Evolutionary conservation across 805 yeast genomes (phyloP), one percentile per base, ranked within the genome.

Genomic region (Saccharomycopsis babjevae): DNA sequence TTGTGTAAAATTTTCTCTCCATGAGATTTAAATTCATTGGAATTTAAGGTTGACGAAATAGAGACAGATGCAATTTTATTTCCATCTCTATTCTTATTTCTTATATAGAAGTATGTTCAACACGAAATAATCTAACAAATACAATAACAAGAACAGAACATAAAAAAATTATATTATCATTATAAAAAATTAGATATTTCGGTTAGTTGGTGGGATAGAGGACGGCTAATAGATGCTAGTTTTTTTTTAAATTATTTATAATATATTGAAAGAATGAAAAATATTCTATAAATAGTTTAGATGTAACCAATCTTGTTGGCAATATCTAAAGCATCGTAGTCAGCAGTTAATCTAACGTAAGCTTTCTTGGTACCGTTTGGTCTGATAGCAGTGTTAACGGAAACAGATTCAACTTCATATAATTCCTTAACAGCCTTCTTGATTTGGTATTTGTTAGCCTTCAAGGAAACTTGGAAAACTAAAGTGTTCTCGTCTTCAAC

Each of bases 341-440:
- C 99, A 78, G 97, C 93, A 76, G 98, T 90, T 79, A 94, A 88
- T 84, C 96, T 90, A 77, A 94, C 93, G 86, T 88, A 94, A 77
- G 99, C 99, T 87, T 94, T 94, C 90, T 94, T 94, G 83, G 97
- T 88, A 80, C 99, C 99, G 81, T 94, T 92, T 78, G 99, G 97
- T 83, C 96, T 90, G 76, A 94, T 82, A 79, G 94, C 84, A 72
- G 99, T 94, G 93, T 94, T 92, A 76, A 94, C 91, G 80, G 89
- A 83, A 74, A 79, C 82, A 71, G 88, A 94, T 70, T 94, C 98
- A 74, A 93, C 98, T 76, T 89, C 92, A 86, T 93, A 94, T 76
- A 94, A 85, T 82, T 91, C 96, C 86, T 94, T 93, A 74, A 94
- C 96, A 70, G 99, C 99, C 74, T 85, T 82, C 86, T 92, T 93